A percentile compares a stretch with the other conserved stretches of the same genome.
phyloP scores from a whole-genome alignment of 345 rosid genomes.

The Geranium brycei region DNA sequence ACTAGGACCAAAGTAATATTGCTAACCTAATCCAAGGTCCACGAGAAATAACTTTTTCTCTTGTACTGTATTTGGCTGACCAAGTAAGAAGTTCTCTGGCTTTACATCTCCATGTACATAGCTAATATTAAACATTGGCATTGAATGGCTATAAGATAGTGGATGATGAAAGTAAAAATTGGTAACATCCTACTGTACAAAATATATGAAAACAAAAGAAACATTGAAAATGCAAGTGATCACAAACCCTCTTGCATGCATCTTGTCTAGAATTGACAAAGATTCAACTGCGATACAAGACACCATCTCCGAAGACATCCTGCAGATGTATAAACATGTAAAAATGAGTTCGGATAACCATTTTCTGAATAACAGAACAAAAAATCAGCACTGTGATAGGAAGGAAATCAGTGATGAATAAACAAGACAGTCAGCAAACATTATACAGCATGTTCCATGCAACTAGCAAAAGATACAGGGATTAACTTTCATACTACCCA shows the following conservation, averaged over 20 bases:
- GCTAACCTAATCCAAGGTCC: slow-evolving; percentile 82
- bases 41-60: slow-evolving; percentile 86
- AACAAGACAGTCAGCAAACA: too few species aligned
- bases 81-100: slow-evolving; percentile 90
- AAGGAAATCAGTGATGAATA: too few species aligned
- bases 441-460: too few species aligned
- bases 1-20: not conserved
- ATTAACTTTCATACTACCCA: not conserved
- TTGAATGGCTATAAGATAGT: too few species aligned
- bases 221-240: slow-evolving; percentile 4
- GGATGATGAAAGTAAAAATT: too few species aligned
- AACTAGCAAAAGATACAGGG: too few species aligned
- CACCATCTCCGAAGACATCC: slow-evolving; percentile 94
- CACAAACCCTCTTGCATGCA: slow-evolving; percentile 85
- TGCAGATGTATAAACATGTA: slow-evolving; percentile 15
- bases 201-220: too few species aligned
- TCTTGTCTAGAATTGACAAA: slow-evolving; percentile 77
- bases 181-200: too few species aligned
- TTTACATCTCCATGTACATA: slow-evolving; percentile 98
- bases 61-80: slow-evolving; percentile 75
- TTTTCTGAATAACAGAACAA: not conserved
- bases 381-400: not conserved
- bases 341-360: not conserved
- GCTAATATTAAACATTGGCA: slow-evolving; percentile 26
- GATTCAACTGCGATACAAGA: slow-evolving; percentile 95